These are phyloP conservation scores for Zygosaccharomyces pseudobailii DNA, from an alignment of 1,139 yeast genomes.

Conservation along the genomic window DNA sequence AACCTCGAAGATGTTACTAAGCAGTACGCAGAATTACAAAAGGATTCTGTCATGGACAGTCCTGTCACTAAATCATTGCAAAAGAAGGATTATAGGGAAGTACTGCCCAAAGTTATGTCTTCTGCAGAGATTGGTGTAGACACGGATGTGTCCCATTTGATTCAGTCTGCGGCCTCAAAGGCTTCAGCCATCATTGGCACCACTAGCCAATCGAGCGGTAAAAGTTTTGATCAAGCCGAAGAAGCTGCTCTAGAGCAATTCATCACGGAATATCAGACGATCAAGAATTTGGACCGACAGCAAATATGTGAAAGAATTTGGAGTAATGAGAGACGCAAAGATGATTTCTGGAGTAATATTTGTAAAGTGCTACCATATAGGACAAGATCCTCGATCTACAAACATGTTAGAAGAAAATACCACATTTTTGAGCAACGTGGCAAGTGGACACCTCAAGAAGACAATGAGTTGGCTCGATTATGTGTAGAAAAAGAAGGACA, in stretches of 20 bases:
- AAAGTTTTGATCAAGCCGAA: constrained; percentile 47
- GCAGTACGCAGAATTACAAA: constrained; percentile 13
- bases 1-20: constrained; percentile 15
- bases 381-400: constrained; percentile 82
- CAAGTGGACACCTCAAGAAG: constrained; percentile 83
- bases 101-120: constrained; percentile 24
- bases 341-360: constrained; percentile 81
- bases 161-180: constrained; percentile 31
- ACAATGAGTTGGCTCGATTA: constrained; percentile 55
- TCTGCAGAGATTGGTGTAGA: constrained; percentile 16
- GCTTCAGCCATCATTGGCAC: constrained; percentile 30
- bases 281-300: constrained; percentile 56
- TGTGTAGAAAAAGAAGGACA: constrained; percentile 69
- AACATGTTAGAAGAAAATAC: constrained; percentile 84
- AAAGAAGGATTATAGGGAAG: constrained; percentile 20
- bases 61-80: constrained; percentile 10
- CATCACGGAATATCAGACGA: constrained; percentile 60
- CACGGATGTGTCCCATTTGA: constrained; percentile 26
- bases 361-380: constrained; percentile 76
- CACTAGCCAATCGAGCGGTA: constrained; percentile 33
- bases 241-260: constrained; percentile 66
- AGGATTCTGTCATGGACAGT: constrained; percentile 11
- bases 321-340: constrained; percentile 80
- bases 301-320: constrained; percentile 81
- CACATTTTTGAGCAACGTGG: constrained; percentile 85